Conservation (phyloP, 1,139 yeast genomes). For the Saccharomyces hybrid region DNA sequence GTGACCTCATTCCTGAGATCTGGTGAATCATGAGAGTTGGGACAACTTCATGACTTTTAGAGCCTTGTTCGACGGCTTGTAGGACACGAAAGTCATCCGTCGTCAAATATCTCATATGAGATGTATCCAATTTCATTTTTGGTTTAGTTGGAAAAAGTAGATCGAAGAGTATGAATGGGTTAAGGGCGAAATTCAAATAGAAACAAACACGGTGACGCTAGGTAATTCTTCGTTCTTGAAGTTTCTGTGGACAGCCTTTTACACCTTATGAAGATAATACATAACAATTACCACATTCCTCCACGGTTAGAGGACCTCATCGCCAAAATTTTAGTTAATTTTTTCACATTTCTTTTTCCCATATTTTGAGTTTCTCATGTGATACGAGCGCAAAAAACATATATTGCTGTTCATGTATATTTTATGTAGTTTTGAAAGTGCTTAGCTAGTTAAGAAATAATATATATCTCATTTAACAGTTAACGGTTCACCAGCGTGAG, state of each 20-base stretch:
- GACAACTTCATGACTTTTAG: constrained; percentile 88
- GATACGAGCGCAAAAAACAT: too few relatives aligned
- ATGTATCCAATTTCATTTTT: constrained; percentile 80
- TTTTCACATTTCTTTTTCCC: not conserved
- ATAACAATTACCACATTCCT: too few relatives aligned
- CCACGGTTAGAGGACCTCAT: not conserved
- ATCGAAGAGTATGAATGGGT: too few relatives aligned
- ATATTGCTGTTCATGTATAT: too few relatives aligned
- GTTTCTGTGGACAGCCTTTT: too few relatives aligned
- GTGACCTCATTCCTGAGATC: constrained; percentile 68
- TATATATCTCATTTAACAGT: not conserved
- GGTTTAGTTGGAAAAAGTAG: not conserved
- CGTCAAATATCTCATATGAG: constrained; percentile 89
- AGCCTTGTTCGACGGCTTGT: constrained; percentile 84
- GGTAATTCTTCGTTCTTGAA: too few relatives aligned
- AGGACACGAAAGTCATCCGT: constrained; percentile 85
- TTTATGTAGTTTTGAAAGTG: too few relatives aligned
- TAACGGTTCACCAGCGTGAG: not conserved
- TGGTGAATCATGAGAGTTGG: constrained; percentile 81
- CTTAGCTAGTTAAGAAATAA: not conserved
- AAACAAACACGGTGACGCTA: too few relatives aligned
- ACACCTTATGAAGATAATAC: too few relatives aligned
- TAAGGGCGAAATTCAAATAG: too few relatives aligned
- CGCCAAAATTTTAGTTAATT: not conserved
- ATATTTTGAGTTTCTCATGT: not conserved